Evolutionary conservation across 2,329 filamentous ascomycete genomes (phyloP).

Genomic region (Fusarium sororula): DNA sequence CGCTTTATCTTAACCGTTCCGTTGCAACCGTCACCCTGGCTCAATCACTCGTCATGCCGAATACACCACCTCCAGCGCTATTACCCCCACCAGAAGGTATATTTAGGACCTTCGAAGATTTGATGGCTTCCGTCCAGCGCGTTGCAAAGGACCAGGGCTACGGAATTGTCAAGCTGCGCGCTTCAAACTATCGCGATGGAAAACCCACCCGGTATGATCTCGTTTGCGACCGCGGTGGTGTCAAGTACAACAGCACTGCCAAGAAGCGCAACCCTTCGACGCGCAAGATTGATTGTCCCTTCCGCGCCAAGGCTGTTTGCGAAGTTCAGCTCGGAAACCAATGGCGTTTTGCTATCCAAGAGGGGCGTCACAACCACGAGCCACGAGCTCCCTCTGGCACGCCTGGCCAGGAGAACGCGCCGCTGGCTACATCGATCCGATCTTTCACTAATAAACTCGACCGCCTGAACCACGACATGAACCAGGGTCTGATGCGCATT

Average conservation of each 20-base stretch:
- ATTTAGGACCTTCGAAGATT: slow-evolving; percentile 67
- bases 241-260: slow-evolving; percentile 71
- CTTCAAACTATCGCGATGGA: slow-evolving; percentile 70
- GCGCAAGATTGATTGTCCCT: slow-evolving; percentile 71
- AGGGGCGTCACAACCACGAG: slow-evolving; percentile 69
- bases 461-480: slow-evolving; percentile 65
- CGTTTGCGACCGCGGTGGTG: slow-evolving; percentile 70
- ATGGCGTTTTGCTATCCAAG: slow-evolving; percentile 71
- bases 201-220: slow-evolving; percentile 71
- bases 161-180: slow-evolving; percentile 69
- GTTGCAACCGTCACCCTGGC: slow-evolving; percentile 46
- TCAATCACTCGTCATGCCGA: slow-evolving; percentile 54
- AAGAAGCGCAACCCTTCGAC: slow-evolving; percentile 72
- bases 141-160: slow-evolving; percentile 71
- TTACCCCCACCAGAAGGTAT: slow-evolving; percentile 68
- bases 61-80: slow-evolving; percentile 58
- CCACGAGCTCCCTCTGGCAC: slow-evolving; percentile 63
- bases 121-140: slow-evolving; percentile 66
- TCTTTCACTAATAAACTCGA: slow-evolving; percentile 69
- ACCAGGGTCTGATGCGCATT: slow-evolving; percentile 61
- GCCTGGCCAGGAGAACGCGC: slow-evolving; percentile 66
- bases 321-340: slow-evolving; percentile 70
- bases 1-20: slow-evolving; percentile 42
- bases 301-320: slow-evolving; percentile 70
- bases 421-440: slow-evolving; percentile 65